Conservation (phyloP, 306 rosid genomes). For the Oemleria cerasiformis region DNA sequence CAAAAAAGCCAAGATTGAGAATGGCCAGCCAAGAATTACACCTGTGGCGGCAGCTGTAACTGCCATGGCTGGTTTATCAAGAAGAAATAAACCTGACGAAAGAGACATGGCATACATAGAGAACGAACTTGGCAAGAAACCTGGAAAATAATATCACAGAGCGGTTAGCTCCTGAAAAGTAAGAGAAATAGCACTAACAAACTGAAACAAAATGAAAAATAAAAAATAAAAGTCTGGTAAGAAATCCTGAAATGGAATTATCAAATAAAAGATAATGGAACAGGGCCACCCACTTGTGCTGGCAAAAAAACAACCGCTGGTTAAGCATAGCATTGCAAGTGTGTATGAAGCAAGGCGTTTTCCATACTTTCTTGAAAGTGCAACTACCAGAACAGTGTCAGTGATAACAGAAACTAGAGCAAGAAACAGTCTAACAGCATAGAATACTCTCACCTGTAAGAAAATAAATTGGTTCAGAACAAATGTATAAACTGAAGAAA, state of each 20-base stretch:
- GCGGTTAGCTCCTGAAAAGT: background rate
- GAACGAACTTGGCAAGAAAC: conserved; percentile 99
- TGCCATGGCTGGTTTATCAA: conserved; percentile 70
- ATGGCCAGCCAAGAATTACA: conserved; percentile 98
- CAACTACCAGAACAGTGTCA: conserved; percentile 83
- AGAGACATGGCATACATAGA: conserved; percentile 94
- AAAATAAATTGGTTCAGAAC: conserved; percentile 19
- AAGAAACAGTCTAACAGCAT: conserved; percentile 81
- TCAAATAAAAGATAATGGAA: conserved; percentile 3
- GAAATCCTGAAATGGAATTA: conserved; percentile 3
- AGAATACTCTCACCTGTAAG: conserved; percentile 85
- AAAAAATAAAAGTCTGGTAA: background rate
- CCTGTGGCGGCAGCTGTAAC: conserved; percentile 80
- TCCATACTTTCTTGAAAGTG: conserved; percentile 88
- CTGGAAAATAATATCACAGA: conserved; percentile 37
- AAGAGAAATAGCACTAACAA: background rate
- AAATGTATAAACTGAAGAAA: background rate
- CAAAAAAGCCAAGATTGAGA: conserved; percentile 89
- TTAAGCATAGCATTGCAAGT: conserved; percentile 92
- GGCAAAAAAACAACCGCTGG: conserved; percentile 97
- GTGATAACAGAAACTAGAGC: conserved; percentile 75
- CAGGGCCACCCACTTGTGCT: conserved; percentile 80
- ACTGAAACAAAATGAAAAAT: conserved; percentile 6
- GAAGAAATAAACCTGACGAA: conserved; percentile 86
- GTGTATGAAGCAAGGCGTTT: conserved; percentile 86